Conservation (phyloP, 139 green algal genomes). For the Microglena sp. region DNA sequence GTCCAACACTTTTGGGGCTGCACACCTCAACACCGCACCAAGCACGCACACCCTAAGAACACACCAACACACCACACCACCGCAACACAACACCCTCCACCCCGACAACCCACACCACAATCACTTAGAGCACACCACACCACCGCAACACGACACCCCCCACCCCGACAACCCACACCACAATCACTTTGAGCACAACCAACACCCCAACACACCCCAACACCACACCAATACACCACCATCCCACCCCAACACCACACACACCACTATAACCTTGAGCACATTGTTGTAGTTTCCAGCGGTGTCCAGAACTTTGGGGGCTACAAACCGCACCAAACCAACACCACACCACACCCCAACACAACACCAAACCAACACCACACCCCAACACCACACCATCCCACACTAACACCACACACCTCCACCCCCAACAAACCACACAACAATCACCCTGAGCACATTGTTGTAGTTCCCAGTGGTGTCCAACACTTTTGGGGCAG, state of each 20-base stretch:
- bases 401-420: not conserved
- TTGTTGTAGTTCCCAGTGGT: slow-evolving; percentile 66
- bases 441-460: slow-evolving; percentile 30
- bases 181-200: slow-evolving; percentile 20
- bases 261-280: not conserved
- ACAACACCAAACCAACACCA: not conserved
- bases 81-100: not conserved
- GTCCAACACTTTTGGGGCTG: not conserved
- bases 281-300: not conserved
- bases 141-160: not conserved
- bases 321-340: not conserved
- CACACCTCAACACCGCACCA: not conserved
- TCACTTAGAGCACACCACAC: slow-evolving; percentile 29
- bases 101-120: not conserved
- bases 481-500: slow-evolving; percentile 25
- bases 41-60: not conserved
- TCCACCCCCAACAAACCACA: not conserved
- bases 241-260: not conserved
- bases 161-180: slow-evolving; percentile 11
- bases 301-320: not conserved
- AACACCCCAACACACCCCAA: not conserved
- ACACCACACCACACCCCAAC: not conserved
- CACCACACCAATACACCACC: not conserved
- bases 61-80: not conserved
- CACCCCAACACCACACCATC: not conserved